These are phyloP conservation scores for Zoysia matrella DNA, from an alignment of 202 grass and related monocot species.

Conservation along the genomic window DNA sequence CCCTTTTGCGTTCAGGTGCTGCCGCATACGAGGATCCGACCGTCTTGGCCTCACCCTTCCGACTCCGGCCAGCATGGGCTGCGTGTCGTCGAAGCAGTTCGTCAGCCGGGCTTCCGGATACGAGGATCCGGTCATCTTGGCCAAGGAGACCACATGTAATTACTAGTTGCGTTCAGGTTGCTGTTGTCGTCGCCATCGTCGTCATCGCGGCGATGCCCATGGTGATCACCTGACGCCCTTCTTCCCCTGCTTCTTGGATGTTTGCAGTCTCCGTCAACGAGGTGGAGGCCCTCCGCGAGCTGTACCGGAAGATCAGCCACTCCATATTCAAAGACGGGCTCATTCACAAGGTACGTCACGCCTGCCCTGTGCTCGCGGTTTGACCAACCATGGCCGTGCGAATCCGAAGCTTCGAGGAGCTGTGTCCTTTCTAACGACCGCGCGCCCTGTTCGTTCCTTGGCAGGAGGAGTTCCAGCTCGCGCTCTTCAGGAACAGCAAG, in stretches of 20 bases:
- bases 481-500: conserved; percentile 68
- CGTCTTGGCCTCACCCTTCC: no score
- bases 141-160: conserved; percentile 74
- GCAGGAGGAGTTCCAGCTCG: conserved; percentile 77
- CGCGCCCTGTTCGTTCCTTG: background rate
- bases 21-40: no score
- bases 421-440: no score
- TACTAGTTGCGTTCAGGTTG: no score
- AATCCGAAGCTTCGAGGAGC: no score
- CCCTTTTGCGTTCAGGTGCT: no score
- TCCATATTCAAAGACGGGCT: conserved; percentile 73
- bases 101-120: conserved; percentile 40
- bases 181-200: no score
- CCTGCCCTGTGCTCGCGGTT: no score
- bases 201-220: no score
- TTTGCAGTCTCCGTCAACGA: conserved; percentile 65
- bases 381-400: no score
- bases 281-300: conserved; percentile 76
- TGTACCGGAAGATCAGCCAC: conserved; percentile 77
- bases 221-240: no score
- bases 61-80: conserved; percentile 53
- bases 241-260: background rate
- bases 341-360: conserved; percentile 64
- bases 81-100: conserved; percentile 52
- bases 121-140: conserved; percentile 58